A percentile compares a stretch with the other conserved stretches of the same genome.
Evolutionary conservation across 306 rosid species (phyloP).

Genomic region (Cicer chorassanicum): DNA sequence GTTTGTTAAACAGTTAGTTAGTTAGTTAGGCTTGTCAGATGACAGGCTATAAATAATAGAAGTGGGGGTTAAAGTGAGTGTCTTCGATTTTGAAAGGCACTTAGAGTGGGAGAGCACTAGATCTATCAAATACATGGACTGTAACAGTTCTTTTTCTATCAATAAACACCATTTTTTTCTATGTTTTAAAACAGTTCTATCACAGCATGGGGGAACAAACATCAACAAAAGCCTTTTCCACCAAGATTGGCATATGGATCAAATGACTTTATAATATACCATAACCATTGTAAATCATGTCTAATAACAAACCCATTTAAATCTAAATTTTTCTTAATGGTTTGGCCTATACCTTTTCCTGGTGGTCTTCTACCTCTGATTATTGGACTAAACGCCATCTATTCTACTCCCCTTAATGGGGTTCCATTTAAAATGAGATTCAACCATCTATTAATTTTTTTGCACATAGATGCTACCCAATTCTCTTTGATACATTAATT

Average conservation of each 20-base stretch:
- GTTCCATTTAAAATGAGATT: background rate
- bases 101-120: no score
- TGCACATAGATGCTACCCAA: constrained; percentile 10
- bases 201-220: background rate
- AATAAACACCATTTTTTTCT: no score
- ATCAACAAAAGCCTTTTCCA: constrained; percentile 13
- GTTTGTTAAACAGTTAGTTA: background rate
- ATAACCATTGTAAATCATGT: background rate
- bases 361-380: background rate
- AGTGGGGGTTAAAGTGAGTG: no score
- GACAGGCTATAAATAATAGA: no score
- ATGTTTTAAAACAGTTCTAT: no score
- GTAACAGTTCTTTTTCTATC: no score
- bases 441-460: background rate
- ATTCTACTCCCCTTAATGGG: background rate
- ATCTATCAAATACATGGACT: no score
- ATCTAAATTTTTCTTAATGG: background rate
- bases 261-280: background rate
- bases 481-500: background rate
- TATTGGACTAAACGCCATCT: background rate
- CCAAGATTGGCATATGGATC: background rate
- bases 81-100: no score
- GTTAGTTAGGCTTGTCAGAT: background rate
- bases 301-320: background rate
- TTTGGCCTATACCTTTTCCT: background rate